A percentile compares a stretch with the other conserved stretches of the same genome.
These are phyloP conservation scores for Monosporascus sp. DNA, from an alignment of 2,329 filamentous ascomycete genomes.

Conservation along the genomic window DNA sequence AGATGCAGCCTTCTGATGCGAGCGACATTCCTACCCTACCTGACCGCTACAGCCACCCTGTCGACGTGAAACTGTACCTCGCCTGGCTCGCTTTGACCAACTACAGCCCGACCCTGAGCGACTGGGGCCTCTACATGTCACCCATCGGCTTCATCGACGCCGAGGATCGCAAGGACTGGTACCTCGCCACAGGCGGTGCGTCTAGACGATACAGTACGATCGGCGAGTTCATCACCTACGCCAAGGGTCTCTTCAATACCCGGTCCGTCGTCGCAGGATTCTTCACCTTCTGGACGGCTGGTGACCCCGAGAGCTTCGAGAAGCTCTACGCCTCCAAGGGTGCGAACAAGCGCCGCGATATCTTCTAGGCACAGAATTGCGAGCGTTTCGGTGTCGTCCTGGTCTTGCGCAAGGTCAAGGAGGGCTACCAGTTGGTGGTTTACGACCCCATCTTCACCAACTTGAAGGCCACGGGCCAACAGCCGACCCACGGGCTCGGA, in stretches of 20 bases:
- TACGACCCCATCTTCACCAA: no score
- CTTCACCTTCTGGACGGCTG: neutral
- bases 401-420: no score
- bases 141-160: slow-evolving; percentile 2
- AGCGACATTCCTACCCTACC: neutral
- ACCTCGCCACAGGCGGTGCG: neutral
- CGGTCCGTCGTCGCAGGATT: neutral
- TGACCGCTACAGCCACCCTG: neutral
- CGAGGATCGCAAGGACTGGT: neutral
- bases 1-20: neutral
- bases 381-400: no score
- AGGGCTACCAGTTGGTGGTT: no score
- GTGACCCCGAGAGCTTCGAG: no score
- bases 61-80: slow-evolving; percentile 1
- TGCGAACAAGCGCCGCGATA: no score
- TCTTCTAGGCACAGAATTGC: no score
- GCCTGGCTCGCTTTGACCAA: neutral
- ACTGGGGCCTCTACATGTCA: neutral
- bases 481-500: no score
- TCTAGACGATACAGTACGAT: neutral
- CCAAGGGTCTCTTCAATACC: neutral
- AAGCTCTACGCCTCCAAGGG: no score
- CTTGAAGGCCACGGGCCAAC: no score
- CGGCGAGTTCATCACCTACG: neutral
- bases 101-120: neutral